phyloP scores from a whole-genome alignment of 805 yeast species.

The Ascoidea asiatica region DNA sequence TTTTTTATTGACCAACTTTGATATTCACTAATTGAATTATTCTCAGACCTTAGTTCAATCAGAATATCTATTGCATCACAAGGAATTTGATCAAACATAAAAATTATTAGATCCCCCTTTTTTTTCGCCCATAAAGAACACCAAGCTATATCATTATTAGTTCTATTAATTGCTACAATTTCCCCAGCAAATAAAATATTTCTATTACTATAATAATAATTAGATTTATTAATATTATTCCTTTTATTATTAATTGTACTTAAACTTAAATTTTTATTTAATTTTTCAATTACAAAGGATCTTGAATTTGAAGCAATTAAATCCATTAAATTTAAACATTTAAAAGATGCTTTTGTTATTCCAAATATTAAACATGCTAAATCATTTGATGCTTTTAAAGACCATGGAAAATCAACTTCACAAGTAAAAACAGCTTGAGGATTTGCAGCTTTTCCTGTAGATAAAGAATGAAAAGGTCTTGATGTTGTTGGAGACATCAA shows the following conservation, averaged over 20 bases:
- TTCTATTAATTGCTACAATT: conserved; percentile 63
- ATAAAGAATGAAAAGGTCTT: conserved; percentile 46
- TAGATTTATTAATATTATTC: conserved; percentile 12
- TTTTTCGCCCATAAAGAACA: conserved; percentile 87
- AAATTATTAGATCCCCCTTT: conserved; percentile 54
- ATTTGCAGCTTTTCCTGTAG: conserved; percentile 55
- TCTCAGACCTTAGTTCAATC: conserved; percentile 13
- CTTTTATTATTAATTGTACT: conserved; percentile 13
- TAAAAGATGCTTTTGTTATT: conserved; percentile 42
- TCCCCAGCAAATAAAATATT: conserved; percentile 70
- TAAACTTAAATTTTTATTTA: conserved; percentile 15
- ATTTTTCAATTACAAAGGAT: conserved; percentile 48
- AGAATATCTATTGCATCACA: conserved; percentile 51
- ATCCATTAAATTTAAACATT: conserved; percentile 55
- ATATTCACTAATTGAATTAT: background rate
- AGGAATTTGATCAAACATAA: conserved; percentile 80
- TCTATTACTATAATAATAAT: conserved; percentile 11
- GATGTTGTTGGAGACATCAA: conserved; percentile 13
- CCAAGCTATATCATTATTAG: conserved; percentile 58
- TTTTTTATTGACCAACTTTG: conserved; percentile 13
- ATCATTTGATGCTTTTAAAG: conserved; percentile 75
- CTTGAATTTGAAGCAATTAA: conserved; percentile 67
- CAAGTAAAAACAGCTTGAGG: conserved; percentile 86
- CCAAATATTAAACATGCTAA: conserved; percentile 83
- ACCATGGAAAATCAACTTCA: conserved; percentile 62